Evolutionary conservation across 228 moss, liverwort and hornwort species (phyloP).

Genomic region (Sphagnum fallax): DNA sequence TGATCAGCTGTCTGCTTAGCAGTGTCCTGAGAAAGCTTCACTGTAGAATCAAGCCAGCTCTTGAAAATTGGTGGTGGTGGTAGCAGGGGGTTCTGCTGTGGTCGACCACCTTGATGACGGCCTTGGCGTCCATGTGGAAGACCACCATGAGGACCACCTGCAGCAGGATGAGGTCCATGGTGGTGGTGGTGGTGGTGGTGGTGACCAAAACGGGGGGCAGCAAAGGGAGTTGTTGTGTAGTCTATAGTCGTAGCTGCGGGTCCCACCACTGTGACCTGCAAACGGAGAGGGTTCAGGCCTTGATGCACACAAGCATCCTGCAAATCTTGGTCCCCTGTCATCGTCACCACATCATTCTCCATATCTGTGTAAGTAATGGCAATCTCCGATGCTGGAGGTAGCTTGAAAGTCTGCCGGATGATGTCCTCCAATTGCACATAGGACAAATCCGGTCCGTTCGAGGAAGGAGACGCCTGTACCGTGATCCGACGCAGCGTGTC

Average conservation of each 20-base stretch:
- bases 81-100: slow-evolving; percentile 22
- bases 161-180: slow-evolving; percentile 3
- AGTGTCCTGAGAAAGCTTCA: slow-evolving; percentile 46
- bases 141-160: slow-evolving; percentile 21
- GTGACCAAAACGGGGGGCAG: slow-evolving; percentile 4
- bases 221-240: slow-evolving; percentile 4
- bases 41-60: slow-evolving; percentile 25
- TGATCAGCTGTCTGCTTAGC: slow-evolving; percentile 30
- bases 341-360: slow-evolving; percentile 73
- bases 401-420: slow-evolving; percentile 59
- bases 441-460: slow-evolving; percentile 24
- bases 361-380: slow-evolving; percentile 64
- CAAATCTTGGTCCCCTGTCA: slow-evolving; percentile 61
- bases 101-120: slow-evolving; percentile 9
- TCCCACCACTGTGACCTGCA: slow-evolving; percentile 34
- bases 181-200: background rate
- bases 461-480: slow-evolving; percentile 15
- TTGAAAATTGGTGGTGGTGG: slow-evolving; percentile 35
- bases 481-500: slow-evolving; percentile 67
- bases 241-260: no score
- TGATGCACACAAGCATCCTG: slow-evolving; percentile 68
- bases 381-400: slow-evolving; percentile 36
- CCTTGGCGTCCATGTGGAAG: slow-evolving; percentile 4
- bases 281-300: slow-evolving; percentile 64
- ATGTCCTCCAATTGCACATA: slow-evolving; percentile 49